A percentile compares a stretch with the other conserved stretches of the same genome.
Conservation (phyloP, 495 filamentous ascomycete genomes). For the Hypoxylon fragiforme region DNA sequence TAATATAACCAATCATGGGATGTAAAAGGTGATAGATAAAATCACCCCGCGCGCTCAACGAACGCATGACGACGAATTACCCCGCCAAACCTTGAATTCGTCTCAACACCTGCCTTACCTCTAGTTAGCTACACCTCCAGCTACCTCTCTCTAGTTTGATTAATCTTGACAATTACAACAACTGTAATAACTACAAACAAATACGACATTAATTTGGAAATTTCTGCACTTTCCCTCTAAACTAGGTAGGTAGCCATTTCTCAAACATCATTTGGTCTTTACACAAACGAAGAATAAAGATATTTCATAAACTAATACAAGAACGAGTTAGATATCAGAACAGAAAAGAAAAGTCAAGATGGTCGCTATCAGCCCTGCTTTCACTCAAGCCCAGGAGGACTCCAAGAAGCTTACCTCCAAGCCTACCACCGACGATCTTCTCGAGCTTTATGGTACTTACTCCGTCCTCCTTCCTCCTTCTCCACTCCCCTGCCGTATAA, state of each 20-base stretch:
- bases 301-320: conserved; percentile 5
- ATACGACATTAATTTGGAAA: no score
- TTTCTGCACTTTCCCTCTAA: neutral
- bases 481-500: neutral
- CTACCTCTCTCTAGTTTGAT: no score
- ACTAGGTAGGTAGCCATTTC: neutral
- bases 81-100: conserved; percentile 23
- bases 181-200: no score
- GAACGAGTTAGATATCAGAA: conserved; percentile 1
- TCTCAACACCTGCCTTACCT: neutral
- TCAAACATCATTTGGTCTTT: neutral
- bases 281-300: neutral
- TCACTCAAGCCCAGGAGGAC: conserved; percentile 65
- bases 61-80: conserved; percentile 24
- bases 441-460: conserved; percentile 53
- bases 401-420: conserved; percentile 65
- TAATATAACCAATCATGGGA: conserved; percentile 18
- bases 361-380: conserved; percentile 51
- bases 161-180: no score
- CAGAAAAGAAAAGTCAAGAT: conserved; percentile 33
- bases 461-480: neutral
- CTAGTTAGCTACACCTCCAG: neutral
- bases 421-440: conserved; percentile 60
- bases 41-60: conserved; percentile 24
- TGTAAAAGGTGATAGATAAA: neutral